phyloP scores from a whole-genome alignment of 352 stramenopile genomes.

The Pythium guiyangense region DNA sequence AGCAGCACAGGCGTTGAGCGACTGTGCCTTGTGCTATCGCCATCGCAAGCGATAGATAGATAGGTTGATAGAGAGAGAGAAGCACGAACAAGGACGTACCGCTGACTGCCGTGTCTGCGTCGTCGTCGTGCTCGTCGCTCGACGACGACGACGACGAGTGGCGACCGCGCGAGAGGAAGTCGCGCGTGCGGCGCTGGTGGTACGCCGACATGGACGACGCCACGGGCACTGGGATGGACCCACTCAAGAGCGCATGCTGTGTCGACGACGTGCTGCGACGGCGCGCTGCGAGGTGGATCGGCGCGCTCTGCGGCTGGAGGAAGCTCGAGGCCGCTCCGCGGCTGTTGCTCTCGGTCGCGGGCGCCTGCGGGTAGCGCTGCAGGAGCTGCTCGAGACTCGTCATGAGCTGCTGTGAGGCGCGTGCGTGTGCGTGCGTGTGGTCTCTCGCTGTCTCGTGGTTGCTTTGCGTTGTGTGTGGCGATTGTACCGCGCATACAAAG shows the following conservation, averaged over 20 bases:
- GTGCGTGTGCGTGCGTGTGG: background rate
- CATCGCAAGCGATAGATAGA: too few relatives aligned
- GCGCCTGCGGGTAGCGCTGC: conserved; percentile 6
- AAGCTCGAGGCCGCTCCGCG: background rate
- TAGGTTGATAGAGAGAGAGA: too few relatives aligned
- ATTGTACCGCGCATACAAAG: too few relatives aligned
- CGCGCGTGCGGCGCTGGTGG: conserved; percentile 11
- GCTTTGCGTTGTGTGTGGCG: too few relatives aligned
- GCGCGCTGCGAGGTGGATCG: background rate
- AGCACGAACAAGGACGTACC: conserved; percentile 3
- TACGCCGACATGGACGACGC: conserved; percentile 13
- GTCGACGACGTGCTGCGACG: conserved; percentile 5
- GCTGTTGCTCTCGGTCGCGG: background rate
- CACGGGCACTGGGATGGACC: conserved; percentile 16
- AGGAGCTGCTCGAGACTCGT: conserved; percentile 17
- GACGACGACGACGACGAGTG: conserved; percentile 18
- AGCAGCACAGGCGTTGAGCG: too few relatives aligned
- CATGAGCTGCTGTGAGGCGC: conserved; percentile 1
- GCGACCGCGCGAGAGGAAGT: conserved; percentile 14
- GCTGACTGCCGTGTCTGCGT: background rate
- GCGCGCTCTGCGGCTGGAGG: background rate
- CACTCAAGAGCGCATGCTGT: conserved; percentile 6
- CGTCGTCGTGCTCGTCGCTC: conserved; percentile 13
- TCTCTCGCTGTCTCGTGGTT: too few relatives aligned
- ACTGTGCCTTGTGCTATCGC: too few relatives aligned